Evolutionary conservation across 2,329 filamentous ascomycete species (phyloP).

Genomic region (Fusarium sulawesiense): DNA sequence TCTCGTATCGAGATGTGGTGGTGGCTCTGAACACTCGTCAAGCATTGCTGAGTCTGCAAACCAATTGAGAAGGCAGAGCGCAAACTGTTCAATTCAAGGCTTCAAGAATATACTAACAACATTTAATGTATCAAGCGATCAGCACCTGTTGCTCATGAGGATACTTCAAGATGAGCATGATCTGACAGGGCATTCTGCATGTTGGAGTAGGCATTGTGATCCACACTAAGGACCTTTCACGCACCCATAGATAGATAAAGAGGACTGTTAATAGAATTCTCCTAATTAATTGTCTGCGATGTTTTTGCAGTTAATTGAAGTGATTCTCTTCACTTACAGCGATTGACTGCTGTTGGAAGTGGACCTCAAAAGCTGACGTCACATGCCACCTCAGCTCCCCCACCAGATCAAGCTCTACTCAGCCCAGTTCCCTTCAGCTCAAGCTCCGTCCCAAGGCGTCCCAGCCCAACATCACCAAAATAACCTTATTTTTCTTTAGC

Average conservation of each 20-base stretch:
- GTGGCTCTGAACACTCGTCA: background rate
- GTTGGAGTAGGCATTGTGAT: background rate
- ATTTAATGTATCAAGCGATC: no score
- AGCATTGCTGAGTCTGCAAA: rapidly evolving
- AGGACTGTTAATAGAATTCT: background rate
- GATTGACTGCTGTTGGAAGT: slow-evolving; percentile 5
- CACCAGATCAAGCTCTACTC: background rate
- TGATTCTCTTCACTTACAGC: background rate
- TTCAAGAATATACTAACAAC: no score
- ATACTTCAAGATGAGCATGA: background rate
- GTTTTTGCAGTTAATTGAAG: background rate
- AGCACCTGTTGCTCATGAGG: no score
- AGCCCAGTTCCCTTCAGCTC: slow-evolving; percentile 1
- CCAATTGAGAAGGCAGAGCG: background rate
- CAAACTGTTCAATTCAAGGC: rapidly evolving
- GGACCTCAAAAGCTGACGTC: slow-evolving; percentile 26
- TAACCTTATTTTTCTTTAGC: slow-evolving; percentile 12
- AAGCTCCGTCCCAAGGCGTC: slow-evolving; percentile 4
- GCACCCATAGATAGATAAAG: background rate
- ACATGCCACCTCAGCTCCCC: slow-evolving; percentile 26
- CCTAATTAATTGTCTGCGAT: background rate
- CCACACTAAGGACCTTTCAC: background rate
- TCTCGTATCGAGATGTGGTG: rapidly evolving
- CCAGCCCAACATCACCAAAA: slow-evolving; percentile 10
- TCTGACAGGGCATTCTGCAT: background rate